Evolutionary conservation across 2,329 filamentous ascomycete genomes (phyloP).

Genomic region (Aspergillus sp.): DNA sequence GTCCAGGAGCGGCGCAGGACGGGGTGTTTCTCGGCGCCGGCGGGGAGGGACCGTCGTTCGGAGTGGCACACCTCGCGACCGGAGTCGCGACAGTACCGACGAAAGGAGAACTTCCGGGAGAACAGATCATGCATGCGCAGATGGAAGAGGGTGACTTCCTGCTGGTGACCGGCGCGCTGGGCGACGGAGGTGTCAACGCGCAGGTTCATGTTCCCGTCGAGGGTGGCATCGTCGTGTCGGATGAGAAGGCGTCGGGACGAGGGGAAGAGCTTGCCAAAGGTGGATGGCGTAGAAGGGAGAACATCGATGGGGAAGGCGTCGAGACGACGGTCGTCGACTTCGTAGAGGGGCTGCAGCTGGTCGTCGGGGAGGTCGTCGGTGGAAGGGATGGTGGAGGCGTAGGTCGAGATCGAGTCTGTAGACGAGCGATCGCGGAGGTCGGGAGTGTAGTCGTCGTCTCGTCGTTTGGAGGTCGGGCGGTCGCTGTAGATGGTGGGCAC

Average conservation of each 20-base stretch:
- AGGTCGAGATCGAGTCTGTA: conserved; percentile 71
- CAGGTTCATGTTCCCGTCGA: conserved; percentile 96
- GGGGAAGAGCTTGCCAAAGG: conserved; percentile 84
- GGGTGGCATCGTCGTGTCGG: conserved; percentile 83
- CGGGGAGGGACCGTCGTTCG: conserved; percentile 60
- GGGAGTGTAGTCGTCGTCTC: conserved; percentile 6
- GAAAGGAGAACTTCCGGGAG: conserved; percentile 82
- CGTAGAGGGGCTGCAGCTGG: conserved; percentile 49
- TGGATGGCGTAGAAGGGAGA: conserved; percentile 73
- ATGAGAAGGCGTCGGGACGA: conserved; percentile 78
- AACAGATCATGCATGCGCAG: conserved; percentile 90
- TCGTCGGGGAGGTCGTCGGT: conserved; percentile 47
- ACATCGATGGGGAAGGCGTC: conserved; percentile 65
- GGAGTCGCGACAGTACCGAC: conserved; percentile 88
- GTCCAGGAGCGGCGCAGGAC: conserved; percentile 59
- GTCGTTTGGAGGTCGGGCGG: conserved; percentile 25
- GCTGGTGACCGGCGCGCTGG: conserved; percentile 55
- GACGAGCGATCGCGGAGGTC: conserved; percentile 23
- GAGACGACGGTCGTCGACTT: conserved; percentile 49
- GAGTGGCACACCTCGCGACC: conserved; percentile 90
- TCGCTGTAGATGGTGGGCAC: conserved; percentile 39
- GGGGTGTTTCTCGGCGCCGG: conserved; percentile 50
- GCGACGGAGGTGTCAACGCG: conserved; percentile 76
- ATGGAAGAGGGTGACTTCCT: conserved; percentile 81
- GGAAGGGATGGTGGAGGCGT: conserved; percentile 70